A percentile compares a stretch with the other conserved stretches of the same genome.
phyloP scores from a whole-genome alignment of 2,329 filamentous ascomycete genomes.

The Xylaria digitata region DNA sequence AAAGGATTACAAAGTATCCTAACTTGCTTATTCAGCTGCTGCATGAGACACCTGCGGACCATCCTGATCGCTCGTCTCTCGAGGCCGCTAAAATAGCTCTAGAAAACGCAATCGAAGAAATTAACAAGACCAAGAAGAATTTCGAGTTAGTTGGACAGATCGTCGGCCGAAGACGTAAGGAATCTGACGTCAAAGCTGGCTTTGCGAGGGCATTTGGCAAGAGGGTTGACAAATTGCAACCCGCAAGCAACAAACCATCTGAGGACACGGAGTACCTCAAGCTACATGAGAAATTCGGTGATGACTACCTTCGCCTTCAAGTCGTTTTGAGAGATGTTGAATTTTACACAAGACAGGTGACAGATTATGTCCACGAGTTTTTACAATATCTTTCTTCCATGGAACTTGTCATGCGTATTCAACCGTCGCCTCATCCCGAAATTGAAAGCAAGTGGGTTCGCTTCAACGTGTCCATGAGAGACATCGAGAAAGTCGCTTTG shows the following conservation, averaged over 20 bases:
- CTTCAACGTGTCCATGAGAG: conserved; percentile 87
- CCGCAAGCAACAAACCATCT: conserved; percentile 68
- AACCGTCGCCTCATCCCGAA: conserved; percentile 80
- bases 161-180: conserved; percentile 84
- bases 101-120: conserved; percentile 80
- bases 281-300: conserved; percentile 86
- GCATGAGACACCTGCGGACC: conserved; percentile 80
- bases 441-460: conserved; percentile 94
- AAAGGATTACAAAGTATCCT: conserved; percentile 93
- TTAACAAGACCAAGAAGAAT: conserved; percentile 96
- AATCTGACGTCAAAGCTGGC: conserved; percentile 86
- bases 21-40: conserved; percentile 84
- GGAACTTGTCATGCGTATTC: conserved; percentile 80
- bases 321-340: conserved; percentile 95
- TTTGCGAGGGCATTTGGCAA: conserved; percentile 91
- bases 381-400: conserved; percentile 83
- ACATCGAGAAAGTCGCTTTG: conserved; percentile 84
- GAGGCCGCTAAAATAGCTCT: conserved; percentile 62
- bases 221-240: conserved; percentile 83
- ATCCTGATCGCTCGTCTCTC: conserved; percentile 82
- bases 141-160: conserved; percentile 93
- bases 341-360: conserved; percentile 85
- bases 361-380: conserved; percentile 83
- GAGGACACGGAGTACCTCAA: conserved; percentile 86
- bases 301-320: conserved; percentile 91